A percentile compares a stretch with the other conserved stretches of the same genome.
phyloP scores from a whole-genome alignment of 306 rosid species.

The Vigna reflexopilosa region DNA sequence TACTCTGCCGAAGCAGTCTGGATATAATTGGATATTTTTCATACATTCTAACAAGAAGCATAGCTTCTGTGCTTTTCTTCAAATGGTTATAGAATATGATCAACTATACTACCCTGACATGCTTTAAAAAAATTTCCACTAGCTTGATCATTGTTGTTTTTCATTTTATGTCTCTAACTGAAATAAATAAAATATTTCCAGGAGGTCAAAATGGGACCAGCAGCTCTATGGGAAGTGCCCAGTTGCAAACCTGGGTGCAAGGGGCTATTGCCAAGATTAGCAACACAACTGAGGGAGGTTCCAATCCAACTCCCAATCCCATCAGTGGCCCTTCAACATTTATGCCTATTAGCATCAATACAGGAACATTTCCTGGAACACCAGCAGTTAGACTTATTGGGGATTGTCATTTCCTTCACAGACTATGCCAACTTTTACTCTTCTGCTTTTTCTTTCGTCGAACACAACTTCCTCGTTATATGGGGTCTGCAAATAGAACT shows the following conservation, averaged over 20 bases:
- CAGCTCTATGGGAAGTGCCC: slow-evolving; percentile 83
- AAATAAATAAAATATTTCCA: slow-evolving; percentile 46
- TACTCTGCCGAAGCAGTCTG: not conserved
- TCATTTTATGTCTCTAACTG: slow-evolving; percentile 31
- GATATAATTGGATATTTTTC: not conserved
- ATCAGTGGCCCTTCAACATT: slow-evolving; percentile 91
- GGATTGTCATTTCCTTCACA: slow-evolving; percentile 96
- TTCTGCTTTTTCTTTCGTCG: slow-evolving; percentile 98
- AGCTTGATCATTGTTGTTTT: slow-evolving; percentile 20
- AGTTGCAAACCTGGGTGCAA: slow-evolving; percentile 97
- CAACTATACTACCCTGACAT: slow-evolving; percentile 16
- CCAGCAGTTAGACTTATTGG: slow-evolving; percentile 99
- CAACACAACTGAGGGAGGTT: slow-evolving; percentile 78
- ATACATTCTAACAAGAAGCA: not conserved
- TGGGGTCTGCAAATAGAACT: slow-evolving; percentile 73
- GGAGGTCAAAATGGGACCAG: slow-evolving; percentile 84
- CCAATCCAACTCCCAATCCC: slow-evolving; percentile 86
- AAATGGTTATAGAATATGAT: slow-evolving; percentile 7
- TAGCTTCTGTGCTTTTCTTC: slow-evolving; percentile 32
- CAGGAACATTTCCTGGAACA: slow-evolving; percentile 99
- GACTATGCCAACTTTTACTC: slow-evolving; percentile 94
- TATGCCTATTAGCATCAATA: slow-evolving; percentile 97
- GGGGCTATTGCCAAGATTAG: slow-evolving; percentile 98
- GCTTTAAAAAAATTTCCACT: not conserved
- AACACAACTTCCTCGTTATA: slow-evolving; percentile 77